Percentiles rank a stretch among this genome's conserved stretches.
Conservation (phyloP, 345 rosid species). For the Psidium friedrichsthalianum region DNA sequence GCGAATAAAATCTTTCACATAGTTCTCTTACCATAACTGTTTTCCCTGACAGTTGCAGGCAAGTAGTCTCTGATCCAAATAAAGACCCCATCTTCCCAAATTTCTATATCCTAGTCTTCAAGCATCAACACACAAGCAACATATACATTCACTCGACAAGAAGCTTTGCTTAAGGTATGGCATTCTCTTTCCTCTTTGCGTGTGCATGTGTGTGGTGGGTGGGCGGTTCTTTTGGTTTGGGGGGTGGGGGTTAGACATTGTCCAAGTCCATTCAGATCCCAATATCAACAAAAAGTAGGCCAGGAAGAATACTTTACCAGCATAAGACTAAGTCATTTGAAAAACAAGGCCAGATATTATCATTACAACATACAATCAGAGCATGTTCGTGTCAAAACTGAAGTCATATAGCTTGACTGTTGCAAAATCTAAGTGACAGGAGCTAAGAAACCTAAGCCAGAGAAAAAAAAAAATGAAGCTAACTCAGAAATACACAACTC, state of each 20-base stretch:
- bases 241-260: too few species aligned
- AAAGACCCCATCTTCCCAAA: background rate
- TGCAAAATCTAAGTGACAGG: background rate
- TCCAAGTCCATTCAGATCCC: too few species aligned
- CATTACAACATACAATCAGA: background rate
- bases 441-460: background rate
- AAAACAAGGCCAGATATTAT: background rate
- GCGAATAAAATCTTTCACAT: background rate
- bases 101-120: background rate
- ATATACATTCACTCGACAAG: background rate
- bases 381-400: background rate
- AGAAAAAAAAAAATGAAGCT: background rate
- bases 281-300: background rate
- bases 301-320: background rate
- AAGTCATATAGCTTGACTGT: background rate
- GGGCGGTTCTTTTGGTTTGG: too few species aligned
- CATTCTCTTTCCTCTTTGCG: too few species aligned
- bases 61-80: background rate
- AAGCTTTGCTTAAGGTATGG: background rate
- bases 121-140: background rate
- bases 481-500: constrained; percentile 7
- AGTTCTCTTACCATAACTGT: background rate
- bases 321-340: background rate
- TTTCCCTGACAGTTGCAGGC: background rate
- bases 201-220: too few species aligned